Evolutionary conservation across 495 filamentous ascomycete species (phyloP).

Genomic region (Terfezia claveryi): DNA sequence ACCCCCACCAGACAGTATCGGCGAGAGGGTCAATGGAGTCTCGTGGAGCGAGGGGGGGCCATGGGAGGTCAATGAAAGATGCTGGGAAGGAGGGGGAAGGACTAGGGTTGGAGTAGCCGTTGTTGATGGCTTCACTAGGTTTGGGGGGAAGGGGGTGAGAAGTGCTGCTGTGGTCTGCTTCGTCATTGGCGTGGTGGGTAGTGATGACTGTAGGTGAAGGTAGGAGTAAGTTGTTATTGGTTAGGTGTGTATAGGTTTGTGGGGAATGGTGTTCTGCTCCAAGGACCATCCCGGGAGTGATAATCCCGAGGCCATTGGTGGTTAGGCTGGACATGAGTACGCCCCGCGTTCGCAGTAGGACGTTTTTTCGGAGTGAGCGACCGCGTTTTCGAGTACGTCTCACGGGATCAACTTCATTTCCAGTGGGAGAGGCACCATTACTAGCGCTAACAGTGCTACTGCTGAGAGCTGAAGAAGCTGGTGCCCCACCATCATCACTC

Average conservation of each 20-base stretch:
- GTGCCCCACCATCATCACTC: no score
- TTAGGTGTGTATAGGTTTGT: background rate
- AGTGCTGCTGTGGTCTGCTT: slow-evolving; percentile 39
- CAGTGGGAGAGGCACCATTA: no score
- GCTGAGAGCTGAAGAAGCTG: no score
- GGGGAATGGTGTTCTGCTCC: background rate
- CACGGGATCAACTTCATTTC: no score
- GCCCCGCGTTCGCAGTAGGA: background rate
- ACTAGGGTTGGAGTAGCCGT: background rate
- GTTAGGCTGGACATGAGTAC: background rate
- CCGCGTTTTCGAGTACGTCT: background rate
- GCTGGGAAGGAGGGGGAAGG: background rate
- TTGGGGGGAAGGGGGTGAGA: background rate
- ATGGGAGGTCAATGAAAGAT: slow-evolving; percentile 14
- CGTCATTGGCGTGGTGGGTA: slow-evolving; percentile 44
- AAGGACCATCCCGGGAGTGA: no score
- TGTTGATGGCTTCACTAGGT: background rate
- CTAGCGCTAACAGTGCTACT: no score
- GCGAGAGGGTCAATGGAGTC: background rate
- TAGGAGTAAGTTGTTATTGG: background rate
- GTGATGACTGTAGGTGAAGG: background rate
- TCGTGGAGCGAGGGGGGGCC: slow-evolving; percentile 22
- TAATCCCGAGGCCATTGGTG: no score
- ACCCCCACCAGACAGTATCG: slow-evolving; percentile 93
- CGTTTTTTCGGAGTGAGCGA: background rate